Evolutionary conservation across 306 rosid genomes (phyloP).

Genomic region (Quercus dentata): DNA sequence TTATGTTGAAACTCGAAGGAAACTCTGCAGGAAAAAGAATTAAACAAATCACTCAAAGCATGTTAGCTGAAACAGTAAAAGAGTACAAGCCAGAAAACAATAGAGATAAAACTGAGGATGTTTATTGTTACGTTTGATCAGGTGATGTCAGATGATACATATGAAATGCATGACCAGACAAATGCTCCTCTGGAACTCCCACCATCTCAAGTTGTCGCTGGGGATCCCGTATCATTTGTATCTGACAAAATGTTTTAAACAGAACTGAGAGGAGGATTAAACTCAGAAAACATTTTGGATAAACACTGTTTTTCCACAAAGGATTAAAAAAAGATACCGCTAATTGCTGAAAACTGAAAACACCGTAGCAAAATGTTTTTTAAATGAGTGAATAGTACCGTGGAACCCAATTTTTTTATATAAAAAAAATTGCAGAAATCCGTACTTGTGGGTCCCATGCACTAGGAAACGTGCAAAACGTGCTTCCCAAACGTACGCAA

Average conservation of each 20-base stretch:
- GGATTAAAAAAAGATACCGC: too few relatives aligned
- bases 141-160: slow-evolving; percentile 87
- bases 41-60: background rate
- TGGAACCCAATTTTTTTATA: too few relatives aligned
- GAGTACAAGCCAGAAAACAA: background rate
- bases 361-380: too few relatives aligned
- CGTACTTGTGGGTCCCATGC: too few relatives aligned
- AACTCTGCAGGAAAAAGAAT: slow-evolving; percentile 49
- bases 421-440: too few relatives aligned
- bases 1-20: slow-evolving; percentile 95
- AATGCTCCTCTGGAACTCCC: slow-evolving; percentile 91
- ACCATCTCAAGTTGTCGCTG: slow-evolving; percentile 73
- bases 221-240: slow-evolving; percentile 83
- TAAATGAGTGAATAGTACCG: too few relatives aligned
- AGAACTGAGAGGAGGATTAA: background rate
- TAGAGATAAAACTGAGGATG: slow-evolving; percentile 7
- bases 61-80: background rate
- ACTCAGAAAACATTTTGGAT: background rate
- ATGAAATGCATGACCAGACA: slow-evolving; percentile 85
- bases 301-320: background rate
- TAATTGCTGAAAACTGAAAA: too few relatives aligned
- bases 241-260: slow-evolving; percentile 36
- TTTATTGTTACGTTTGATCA: slow-evolving; percentile 56
- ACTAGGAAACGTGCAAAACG: too few relatives aligned
- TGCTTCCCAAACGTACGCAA: too few relatives aligned